Evolutionary conservation across 176 grass and related monocot species (phyloP).

Genomic region (Ananas comosus): DNA sequence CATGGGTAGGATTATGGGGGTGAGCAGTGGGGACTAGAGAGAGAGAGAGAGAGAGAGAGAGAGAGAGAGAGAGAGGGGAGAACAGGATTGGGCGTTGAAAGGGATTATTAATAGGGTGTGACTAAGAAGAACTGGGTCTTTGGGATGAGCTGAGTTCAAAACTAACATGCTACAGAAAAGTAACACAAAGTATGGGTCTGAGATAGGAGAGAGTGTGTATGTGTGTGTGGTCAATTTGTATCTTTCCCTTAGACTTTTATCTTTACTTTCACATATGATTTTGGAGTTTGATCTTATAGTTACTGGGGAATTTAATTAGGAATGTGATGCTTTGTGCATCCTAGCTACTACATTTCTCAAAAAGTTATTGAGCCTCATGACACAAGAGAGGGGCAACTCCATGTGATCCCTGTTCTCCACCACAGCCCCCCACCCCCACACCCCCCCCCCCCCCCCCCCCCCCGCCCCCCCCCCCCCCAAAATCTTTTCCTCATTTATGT

Average conservation of each 20-base stretch:
- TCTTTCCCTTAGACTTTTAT: conserved; percentile 4
- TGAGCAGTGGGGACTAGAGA: conserved; percentile 26
- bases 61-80: background rate
- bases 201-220: background rate
- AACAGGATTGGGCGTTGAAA: conserved; percentile 13
- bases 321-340: conserved; percentile 6
- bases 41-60: conserved; percentile 19
- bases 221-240: conserved; percentile 15
- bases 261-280: conserved; percentile 6
- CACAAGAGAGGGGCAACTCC: conserved; percentile 23
- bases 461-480: too few relatives aligned
- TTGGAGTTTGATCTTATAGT: conserved; percentile 14
- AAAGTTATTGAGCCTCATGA: conserved; percentile 15
- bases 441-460: too few relatives aligned
- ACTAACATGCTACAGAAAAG: conserved; percentile 28
- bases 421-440: too few relatives aligned
- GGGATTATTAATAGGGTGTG: conserved; percentile 30
- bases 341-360: conserved; percentile 13
- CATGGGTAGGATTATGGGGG: conserved; percentile 31
- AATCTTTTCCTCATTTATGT: conserved; percentile 30
- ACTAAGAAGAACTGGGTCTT: conserved; percentile 25
- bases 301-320: background rate
- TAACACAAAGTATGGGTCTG: conserved; percentile 3
- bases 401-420: conserved; percentile 26
- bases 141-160: conserved; percentile 24